Percentiles rank a stretch among this genome's conserved stretches.
phyloP scores from a whole-genome alignment of 495 filamentous ascomycete species.

The Aspergillus avenaceus region DNA sequence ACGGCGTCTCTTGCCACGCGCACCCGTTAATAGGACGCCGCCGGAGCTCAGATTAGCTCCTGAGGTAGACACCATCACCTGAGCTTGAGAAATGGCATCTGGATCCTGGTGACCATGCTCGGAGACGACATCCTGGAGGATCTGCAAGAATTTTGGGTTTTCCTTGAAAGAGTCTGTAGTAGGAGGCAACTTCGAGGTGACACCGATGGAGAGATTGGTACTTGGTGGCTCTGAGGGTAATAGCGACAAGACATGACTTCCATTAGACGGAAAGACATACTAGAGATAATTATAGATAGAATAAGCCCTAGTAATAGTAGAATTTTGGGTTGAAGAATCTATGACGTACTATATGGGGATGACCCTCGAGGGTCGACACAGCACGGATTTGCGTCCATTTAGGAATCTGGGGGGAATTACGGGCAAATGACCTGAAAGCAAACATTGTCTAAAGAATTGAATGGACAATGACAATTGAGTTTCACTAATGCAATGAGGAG shows the following conservation, averaged over 20 bases:
- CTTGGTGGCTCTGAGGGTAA: conserved; percentile 72
- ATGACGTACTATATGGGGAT: conserved; percentile 50
- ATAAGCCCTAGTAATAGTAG: conserved; percentile 3
- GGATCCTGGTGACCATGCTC: conserved; percentile 70
- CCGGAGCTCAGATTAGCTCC: conserved; percentile 66
- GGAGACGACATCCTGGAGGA: conserved; percentile 69
- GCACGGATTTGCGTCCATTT: conserved; percentile 28
- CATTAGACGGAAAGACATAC: conserved; percentile 62
- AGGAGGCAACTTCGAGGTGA: conserved; percentile 67
- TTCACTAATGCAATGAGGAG: too few relatives aligned
- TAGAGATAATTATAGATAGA: conserved; percentile 44
- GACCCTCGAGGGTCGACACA: conserved; percentile 51
- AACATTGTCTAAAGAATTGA: conserved; percentile 23
- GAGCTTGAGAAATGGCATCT: conserved; percentile 67
- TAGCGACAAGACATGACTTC: conserved; percentile 61
- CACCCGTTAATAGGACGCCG: conserved; percentile 56
- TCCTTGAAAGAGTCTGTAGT: conserved; percentile 70
- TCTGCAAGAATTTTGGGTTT: conserved; percentile 70
- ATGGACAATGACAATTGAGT: neutral
- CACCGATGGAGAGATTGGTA: conserved; percentile 67
- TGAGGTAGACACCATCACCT: conserved; percentile 71
- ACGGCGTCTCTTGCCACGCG: conserved; percentile 32
- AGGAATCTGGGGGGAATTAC: conserved; percentile 14
- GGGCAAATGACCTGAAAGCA: conserved; percentile 15
- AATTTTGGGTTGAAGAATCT: neutral